Conservation (phyloP, 768 basidiomycete genomes). For the Russula olivacea region DNA sequence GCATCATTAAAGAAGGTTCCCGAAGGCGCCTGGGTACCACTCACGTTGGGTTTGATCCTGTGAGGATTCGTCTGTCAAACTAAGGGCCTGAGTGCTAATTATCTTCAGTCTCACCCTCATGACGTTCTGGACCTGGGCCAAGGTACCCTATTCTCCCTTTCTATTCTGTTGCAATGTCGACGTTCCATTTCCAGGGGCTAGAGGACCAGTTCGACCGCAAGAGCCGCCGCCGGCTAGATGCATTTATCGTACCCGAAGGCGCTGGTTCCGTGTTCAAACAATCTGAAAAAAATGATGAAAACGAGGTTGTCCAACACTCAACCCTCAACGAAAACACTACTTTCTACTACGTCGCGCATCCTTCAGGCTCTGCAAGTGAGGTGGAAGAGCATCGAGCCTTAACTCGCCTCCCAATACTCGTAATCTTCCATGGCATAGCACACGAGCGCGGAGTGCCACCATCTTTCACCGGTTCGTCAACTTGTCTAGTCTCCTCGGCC, state of each 20-base stretch:
- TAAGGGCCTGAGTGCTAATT: not conserved
- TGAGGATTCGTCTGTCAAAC: conserved; percentile 27
- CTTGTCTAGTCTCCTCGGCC: not conserved
- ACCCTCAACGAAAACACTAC: not conserved
- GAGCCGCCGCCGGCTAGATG: conserved; percentile 49
- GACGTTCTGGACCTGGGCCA: conserved; percentile 64
- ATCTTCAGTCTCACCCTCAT: conserved; percentile 39
- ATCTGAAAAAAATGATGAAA: conserved; percentile 7
- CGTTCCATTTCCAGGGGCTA: conserved; percentile 33
- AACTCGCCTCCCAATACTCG: conserved; percentile 17
- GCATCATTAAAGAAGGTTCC: conserved; percentile 57
- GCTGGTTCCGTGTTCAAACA: conserved; percentile 17
- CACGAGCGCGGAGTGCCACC: conserved; percentile 39
- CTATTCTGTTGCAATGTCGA: not conserved
- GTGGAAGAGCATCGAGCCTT: conserved; percentile 15
- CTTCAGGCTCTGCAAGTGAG: not conserved
- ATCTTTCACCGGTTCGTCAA: conserved; percentile 46
- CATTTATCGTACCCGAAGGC: conserved; percentile 41
- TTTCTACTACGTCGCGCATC: conserved; percentile 16
- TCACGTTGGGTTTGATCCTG: conserved; percentile 50
- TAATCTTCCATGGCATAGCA: conserved; percentile 21
- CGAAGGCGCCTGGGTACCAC: conserved; percentile 61
- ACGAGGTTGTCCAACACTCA: not conserved
- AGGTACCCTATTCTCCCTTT: conserved; percentile 29
- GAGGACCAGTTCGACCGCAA: conserved; percentile 57